These are phyloP conservation scores for Phytomonas sp. DNA, from an alignment of 208 protist species.

Conservation along the genomic window DNA sequence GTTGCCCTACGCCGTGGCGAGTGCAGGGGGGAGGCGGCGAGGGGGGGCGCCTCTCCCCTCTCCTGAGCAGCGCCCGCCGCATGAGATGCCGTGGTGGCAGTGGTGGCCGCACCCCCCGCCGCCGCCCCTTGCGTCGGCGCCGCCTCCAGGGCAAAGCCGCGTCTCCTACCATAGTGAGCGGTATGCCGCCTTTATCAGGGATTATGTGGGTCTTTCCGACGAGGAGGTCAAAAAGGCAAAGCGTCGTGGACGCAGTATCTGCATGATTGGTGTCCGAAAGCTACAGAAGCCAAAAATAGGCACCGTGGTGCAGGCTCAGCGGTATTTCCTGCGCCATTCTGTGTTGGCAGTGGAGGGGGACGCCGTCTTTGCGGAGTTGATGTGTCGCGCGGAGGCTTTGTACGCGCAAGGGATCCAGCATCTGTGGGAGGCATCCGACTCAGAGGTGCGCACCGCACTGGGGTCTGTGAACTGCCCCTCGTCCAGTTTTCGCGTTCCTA, in stretches of 20 bases:
- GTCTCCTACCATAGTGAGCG: conserved; percentile 46
- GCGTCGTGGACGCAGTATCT: conserved; percentile 40
- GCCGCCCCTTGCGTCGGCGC: conserved; percentile 11
- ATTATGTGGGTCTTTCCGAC: conserved; percentile 45
- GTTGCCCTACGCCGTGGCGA: conserved; percentile 16
- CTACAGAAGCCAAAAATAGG: conserved; percentile 7
- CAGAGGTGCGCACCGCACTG: conserved; percentile 4
- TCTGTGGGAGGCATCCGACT: conserved; percentile 1
- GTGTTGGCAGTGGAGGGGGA: conserved; percentile 82
- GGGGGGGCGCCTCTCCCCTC: too few species aligned
- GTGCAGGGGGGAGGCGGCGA: neutral
- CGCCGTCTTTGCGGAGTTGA: conserved; percentile 55
- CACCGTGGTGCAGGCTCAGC: conserved; percentile 15
- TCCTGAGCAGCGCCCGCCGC: too few species aligned
- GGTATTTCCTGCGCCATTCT: conserved; percentile 55
- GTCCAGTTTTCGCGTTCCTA: too few species aligned
- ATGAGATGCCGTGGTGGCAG: too few species aligned
- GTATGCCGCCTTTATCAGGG: conserved; percentile 58
- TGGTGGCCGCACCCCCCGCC: conserved; percentile 22
- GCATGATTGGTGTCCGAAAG: conserved; percentile 46
- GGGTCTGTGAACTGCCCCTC: too few species aligned
- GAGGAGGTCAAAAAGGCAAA: conserved; percentile 42
- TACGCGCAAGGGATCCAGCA: conserved; percentile 24
- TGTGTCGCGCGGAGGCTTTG: conserved; percentile 33
- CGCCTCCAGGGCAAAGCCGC: conserved; percentile 17